Evolutionary conservation across 305 asterid genomes (phyloP).

Genomic region (Stenogyne calaminthoides): DNA sequence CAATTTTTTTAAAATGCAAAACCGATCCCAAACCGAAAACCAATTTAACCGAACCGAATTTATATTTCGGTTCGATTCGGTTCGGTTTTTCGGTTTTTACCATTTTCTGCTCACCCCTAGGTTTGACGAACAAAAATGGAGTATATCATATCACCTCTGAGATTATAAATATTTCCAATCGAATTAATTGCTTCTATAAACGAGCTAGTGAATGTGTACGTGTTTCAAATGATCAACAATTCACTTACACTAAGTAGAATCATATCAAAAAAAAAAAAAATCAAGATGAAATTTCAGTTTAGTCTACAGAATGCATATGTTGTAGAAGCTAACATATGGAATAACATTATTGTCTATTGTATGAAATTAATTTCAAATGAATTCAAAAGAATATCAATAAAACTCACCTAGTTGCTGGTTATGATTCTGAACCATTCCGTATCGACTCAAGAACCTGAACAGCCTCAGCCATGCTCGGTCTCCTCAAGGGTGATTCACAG

Average conservation of each 20-base stretch:
- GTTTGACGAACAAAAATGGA: too few species aligned
- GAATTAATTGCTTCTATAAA: too few species aligned
- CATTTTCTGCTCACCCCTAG: too few species aligned
- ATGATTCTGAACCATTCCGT: conserved; percentile 64
- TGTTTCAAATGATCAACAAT: too few species aligned
- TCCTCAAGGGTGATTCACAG: conserved; percentile 59
- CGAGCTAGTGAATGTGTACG: too few species aligned
- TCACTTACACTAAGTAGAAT: background rate
- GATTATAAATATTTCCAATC: too few species aligned
- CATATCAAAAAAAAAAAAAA: background rate
- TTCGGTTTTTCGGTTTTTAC: too few species aligned
- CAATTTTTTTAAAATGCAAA: too few species aligned
- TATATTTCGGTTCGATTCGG: too few species aligned
- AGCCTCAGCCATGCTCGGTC: conserved; percentile 99
- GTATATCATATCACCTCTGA: too few species aligned
- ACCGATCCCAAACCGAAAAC: too few species aligned
- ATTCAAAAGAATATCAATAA: conserved; percentile 59
- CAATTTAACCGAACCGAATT: too few species aligned
- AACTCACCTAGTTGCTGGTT: conserved; percentile 25
- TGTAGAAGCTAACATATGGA: conserved; percentile 22
- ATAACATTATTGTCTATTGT: conserved; percentile 37
- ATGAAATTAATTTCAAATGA: conserved; percentile 39
- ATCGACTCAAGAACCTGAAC: conserved; percentile 95
- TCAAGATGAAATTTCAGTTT: background rate
- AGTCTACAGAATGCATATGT: background rate